These are phyloP conservation scores for Musa troglodytarum DNA, from an alignment of 176 grass and related monocot species.

Conservation along the genomic window DNA sequence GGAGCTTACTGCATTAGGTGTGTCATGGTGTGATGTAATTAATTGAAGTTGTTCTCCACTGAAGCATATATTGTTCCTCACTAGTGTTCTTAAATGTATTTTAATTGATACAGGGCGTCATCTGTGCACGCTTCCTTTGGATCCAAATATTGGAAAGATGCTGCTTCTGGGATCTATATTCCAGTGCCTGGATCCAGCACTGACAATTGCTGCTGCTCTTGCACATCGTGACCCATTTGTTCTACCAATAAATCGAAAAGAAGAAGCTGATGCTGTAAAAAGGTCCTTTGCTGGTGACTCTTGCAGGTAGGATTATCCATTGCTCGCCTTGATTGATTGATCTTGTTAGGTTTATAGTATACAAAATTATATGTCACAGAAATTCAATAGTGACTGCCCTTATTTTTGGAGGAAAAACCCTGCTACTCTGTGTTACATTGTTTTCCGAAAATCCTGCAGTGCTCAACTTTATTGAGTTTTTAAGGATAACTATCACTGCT, in stretches of 20 bases:
- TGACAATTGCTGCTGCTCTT: conserved; percentile 88
- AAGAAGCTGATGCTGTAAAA: conserved; percentile 95
- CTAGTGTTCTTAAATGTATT: not conserved
- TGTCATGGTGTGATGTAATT: conserved; percentile 8
- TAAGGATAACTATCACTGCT: too few relatives aligned
- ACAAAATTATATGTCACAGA: not conserved
- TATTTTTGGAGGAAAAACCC: too few relatives aligned
- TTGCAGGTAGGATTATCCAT: conserved; percentile 51
- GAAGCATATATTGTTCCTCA: not conserved
- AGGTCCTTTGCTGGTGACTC: conserved; percentile 82
- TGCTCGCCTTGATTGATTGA: not conserved
- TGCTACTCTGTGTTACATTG: too few relatives aligned
- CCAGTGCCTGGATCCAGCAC: conserved; percentile 78
- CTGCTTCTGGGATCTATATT: conserved; percentile 85
- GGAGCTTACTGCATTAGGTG: conserved; percentile 87
- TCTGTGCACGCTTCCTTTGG: conserved; percentile 77
- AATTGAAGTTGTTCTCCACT: not conserved
- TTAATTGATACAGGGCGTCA: conserved; percentile 52
- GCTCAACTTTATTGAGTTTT: too few relatives aligned
- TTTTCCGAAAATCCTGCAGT: too few relatives aligned
- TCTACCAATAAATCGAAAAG: conserved; percentile 83
- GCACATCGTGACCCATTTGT: conserved; percentile 86
- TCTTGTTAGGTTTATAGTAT: not conserved
- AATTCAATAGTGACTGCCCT: not conserved
- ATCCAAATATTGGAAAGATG: conserved; percentile 98